Evolutionary conservation across 116 monocot species (phyloP), one percentile per base, ranked within the genome.

Genomic region (Papilionanthe hybrid): DNA sequence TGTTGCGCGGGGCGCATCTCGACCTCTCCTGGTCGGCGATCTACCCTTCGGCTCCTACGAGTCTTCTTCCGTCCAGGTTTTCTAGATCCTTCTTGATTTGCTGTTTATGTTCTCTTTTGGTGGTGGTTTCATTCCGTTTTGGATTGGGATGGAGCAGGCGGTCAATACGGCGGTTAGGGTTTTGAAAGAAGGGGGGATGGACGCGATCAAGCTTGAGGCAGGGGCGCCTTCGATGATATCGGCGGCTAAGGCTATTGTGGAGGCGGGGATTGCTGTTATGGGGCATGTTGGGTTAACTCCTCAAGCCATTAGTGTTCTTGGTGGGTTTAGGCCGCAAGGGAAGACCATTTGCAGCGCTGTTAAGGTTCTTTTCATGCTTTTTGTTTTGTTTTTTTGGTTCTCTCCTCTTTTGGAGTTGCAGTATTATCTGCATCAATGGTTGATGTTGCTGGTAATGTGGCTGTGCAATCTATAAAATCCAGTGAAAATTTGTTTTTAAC

Each of bases 201-300:
- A 97, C 77, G 94, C 94, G 15, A 92, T 97, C 73, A 97, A 94
- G 79, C 84, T 97, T 48, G 94, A 97, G 81, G 97, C 94, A 0
- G 94, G 88, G 2, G 82, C 92, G 7, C 97, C 94, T 5, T 91
- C 94, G 22, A 94, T 94, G 86, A 97, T 97, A 57, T 77, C 85
- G 11, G 91, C 97, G 0, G 94, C 94, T 2, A 92, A 79, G 83
- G 90, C 90, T 0, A 94, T 94, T 77, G 97, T 94, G 12, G 97
- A 97, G 86, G 88, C 97, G 0, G 97, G 97, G 72, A 97, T 94
- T 47, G 94, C 94, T 1, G 94, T 94, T 5, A 94, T 94, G 91
- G 97, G 97, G 8, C 97, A 97, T 53, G 94, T 97, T 9, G 97
- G 94, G 25, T 82, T 97, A n/a, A 97, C 97, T 22, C 94, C 94